These are phyloP conservation scores for Yarrowia galli DNA, from an alignment of 1,139 yeast species.

Conservation along the genomic window DNA sequence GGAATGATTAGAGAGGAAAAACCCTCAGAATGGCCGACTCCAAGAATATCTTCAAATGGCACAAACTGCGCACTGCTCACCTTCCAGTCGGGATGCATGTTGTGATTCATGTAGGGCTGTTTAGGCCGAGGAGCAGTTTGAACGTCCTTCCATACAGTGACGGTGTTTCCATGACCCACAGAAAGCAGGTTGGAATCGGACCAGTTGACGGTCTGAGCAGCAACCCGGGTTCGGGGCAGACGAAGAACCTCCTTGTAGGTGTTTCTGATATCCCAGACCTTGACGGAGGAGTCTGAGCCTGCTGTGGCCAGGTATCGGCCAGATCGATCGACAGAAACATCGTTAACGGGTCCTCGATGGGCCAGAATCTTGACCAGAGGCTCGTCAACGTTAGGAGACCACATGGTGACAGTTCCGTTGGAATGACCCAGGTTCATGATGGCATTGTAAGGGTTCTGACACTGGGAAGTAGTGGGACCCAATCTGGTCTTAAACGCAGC, in stretches of 20 bases:
- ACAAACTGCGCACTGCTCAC: conserved; percentile 74
- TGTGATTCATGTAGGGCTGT: conserved; percentile 88
- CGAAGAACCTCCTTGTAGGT: conserved; percentile 72
- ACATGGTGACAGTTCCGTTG: conserved; percentile 89
- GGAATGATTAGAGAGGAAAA: conserved; percentile 85
- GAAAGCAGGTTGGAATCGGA: conserved; percentile 89
- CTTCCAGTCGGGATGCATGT: conserved; percentile 78
- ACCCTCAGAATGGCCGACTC: conserved; percentile 84
- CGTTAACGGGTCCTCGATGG: conserved; percentile 86
- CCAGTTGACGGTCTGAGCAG: conserved; percentile 78
- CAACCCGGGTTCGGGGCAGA: conserved; percentile 80
- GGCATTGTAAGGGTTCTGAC: conserved; percentile 95
- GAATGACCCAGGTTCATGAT: conserved; percentile 92
- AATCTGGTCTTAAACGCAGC: conserved; percentile 83
- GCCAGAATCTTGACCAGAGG: conserved; percentile 85
- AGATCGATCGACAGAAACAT: conserved; percentile 86
- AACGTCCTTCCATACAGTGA: conserved; percentile 63
- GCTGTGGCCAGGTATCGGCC: conserved; percentile 95
- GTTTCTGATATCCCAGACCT: conserved; percentile 93
- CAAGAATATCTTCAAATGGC: conserved; percentile 95
- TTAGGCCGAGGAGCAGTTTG: conserved; percentile 52
- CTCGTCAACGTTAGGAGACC: conserved; percentile 90
- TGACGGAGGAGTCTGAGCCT: conserved; percentile 83
- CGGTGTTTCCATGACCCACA: conserved; percentile 95
- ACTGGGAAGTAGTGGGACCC: conserved; percentile 89